These are phyloP conservation scores for Tuber aestivum DNA, from an alignment of 495 filamentous ascomycete species.

Conservation along the genomic window DNA sequence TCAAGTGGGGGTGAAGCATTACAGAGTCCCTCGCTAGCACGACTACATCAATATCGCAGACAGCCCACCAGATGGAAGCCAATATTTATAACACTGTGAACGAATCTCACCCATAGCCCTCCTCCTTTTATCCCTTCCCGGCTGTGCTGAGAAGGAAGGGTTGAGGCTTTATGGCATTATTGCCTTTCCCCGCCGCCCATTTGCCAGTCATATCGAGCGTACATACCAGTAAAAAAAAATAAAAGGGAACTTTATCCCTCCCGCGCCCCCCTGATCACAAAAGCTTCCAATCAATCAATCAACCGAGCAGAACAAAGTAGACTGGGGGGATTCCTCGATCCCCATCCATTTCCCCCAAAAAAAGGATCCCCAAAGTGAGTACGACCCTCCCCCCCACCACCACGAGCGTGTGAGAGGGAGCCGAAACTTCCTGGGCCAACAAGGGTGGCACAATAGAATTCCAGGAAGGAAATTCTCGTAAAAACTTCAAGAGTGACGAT, in stretches of 20 bases:
- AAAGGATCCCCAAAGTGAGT: slow-evolving; percentile 9
- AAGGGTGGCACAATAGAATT: not conserved
- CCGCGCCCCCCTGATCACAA: not conserved
- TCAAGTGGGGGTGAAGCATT: not conserved
- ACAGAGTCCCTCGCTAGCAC: not conserved
- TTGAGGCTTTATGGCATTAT: slow-evolving; percentile 38
- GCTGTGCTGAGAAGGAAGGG: not conserved
- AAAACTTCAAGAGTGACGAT: not conserved
- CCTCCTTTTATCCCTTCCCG: not conserved
- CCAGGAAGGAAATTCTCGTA: not conserved
- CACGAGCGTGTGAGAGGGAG: slow-evolving; percentile 5
- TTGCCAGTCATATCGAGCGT: slow-evolving; percentile 24
- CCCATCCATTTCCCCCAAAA: not conserved
- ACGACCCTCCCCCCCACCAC: slow-evolving; percentile 11
- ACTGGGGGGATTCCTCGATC: not conserved
- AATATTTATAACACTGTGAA: not conserved
- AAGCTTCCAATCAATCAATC: slow-evolving; percentile 1
- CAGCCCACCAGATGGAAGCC: not conserved
- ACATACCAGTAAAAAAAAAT: not conserved
- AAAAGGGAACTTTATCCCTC: not conserved
- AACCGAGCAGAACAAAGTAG: not conserved
- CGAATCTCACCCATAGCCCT: not conserved
- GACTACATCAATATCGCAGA: not conserved
- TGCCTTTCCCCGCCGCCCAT: slow-evolving; percentile 27
- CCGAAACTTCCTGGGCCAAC: not conserved